phyloP scores from a whole-genome alignment of 176 grass and related monocot genomes.

The Raddia distichophylla region DNA sequence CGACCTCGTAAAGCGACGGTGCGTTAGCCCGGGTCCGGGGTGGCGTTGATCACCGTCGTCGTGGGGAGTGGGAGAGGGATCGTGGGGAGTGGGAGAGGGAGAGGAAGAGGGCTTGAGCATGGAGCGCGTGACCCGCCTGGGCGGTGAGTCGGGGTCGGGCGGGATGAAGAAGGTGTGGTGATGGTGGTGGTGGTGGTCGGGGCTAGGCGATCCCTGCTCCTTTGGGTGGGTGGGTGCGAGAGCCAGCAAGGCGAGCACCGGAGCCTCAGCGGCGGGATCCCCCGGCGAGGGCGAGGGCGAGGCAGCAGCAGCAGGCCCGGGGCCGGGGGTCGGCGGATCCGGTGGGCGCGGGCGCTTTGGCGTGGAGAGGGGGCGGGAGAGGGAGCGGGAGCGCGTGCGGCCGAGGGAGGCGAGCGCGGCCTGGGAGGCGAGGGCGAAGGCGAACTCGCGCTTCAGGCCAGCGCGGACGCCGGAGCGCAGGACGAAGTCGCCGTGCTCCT shows the following conservation, averaged over 20 bases:
- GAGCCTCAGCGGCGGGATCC: not conserved
- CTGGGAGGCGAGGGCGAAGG: conserved; percentile 85
- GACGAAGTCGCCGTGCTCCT: conserved; percentile 55
- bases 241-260: conserved; percentile 33
- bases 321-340: not conserved
- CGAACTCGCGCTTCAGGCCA: conserved; percentile 89
- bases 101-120: conserved; percentile 17
- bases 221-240: not conserved
- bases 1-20: conserved; percentile 68
- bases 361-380: not conserved
- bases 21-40: not conserved
- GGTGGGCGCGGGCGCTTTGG: conserved; percentile 44
- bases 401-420: conserved; percentile 60
- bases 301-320: not conserved
- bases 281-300: not conserved
- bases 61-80: not conserved
- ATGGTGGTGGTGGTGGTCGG: not conserved
- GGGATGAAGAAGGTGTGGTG: conserved; percentile 30
- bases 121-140: conserved; percentile 59
- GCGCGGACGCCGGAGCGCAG: conserved; percentile 88
- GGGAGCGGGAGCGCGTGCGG: conserved; percentile 68
- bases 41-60: not conserved
- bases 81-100: not conserved
- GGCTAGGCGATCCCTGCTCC: not conserved
- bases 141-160: conserved; percentile 40